Evolutionary conservation across 2,329 filamentous ascomycete genomes (phyloP), one percentile per base, ranked within the genome.

Genomic region (Sporothrix luriei): DNA sequence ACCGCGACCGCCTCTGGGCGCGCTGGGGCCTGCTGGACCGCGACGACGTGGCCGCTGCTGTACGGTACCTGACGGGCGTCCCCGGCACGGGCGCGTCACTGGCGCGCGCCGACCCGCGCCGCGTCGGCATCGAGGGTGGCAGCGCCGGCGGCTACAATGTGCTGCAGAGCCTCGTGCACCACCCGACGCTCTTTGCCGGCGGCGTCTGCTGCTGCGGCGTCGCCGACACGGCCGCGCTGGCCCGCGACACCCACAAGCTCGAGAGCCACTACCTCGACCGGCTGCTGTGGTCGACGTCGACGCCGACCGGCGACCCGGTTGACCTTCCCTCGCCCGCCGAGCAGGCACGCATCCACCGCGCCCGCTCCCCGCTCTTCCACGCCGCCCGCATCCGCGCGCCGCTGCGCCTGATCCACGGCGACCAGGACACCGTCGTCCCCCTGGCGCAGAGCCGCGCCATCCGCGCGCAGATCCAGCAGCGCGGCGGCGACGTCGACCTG

Each of bases 401-500:
- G 0, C 74, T 89, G 26, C 75, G 88, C 48, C 76, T 90, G n/a
- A 73, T 89, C 5, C 84, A 88, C 26, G 87, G 87, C 0, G 80
- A 80, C 2, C 78, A 78, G 4, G 88, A 90, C 73, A 83, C 82
- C 52, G 82, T 89, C 1, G 87, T 89, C 19, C 87, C 87, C 0
- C 75, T 85, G n/a, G 79, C 81, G 19, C 87, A 90, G 75, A 84
- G 84, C 2, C 77, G 80, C 43, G 80, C 84, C 67, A 85, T 90
- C 76, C 81, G 83, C 11, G 76, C 77, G 52, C 79, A 80, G n/a
- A 78, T 87, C 26, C 76, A 76, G 66, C 73, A 75, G 11, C 78
- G 77, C 1, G 82, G 81, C 0, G 78, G 80, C 0, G 77, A 83
- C 33, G 83, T 85, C 4, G 78, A 80, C 69, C 75, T 86, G 3